Conservation (phyloP, 768 basidiomycete species). For the Lentinula sp. region DNA sequence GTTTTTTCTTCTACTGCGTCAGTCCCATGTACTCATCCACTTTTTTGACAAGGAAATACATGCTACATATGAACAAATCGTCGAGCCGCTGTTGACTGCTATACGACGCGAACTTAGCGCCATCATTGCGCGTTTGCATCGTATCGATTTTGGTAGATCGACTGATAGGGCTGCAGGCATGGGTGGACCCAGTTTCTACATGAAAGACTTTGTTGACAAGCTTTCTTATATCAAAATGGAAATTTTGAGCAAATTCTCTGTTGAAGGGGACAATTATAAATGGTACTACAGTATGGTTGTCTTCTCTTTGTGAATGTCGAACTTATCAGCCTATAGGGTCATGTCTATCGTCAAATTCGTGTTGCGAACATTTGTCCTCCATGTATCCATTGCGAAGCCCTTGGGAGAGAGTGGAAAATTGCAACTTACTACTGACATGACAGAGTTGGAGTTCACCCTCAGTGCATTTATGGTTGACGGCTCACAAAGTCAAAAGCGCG, state of each 20-base stretch:
- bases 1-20: not conserved
- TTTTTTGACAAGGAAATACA: constrained; percentile 37
- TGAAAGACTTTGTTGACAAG: constrained; percentile 90
- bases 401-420: constrained; percentile 91
- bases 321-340: constrained; percentile 33
- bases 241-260: constrained; percentile 59
- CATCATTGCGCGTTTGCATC: constrained; percentile 79
- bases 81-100: constrained; percentile 57
- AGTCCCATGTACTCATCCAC: constrained; percentile 1
- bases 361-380: constrained; percentile 83
- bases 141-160: constrained; percentile 73
- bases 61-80: constrained; percentile 45
- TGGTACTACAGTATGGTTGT: constrained; percentile 58
- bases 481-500: constrained; percentile 45
- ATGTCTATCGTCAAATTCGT: constrained; percentile 68
- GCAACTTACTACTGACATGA: constrained; percentile 94
- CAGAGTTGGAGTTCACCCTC: constrained; percentile 89
- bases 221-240: constrained; percentile 76
- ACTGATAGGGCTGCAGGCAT: constrained; percentile 60
- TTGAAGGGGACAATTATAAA: constrained; percentile 64
- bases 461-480: constrained; percentile 68
- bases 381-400: constrained; percentile 89
- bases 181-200: constrained; percentile 75
- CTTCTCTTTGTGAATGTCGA: not conserved
- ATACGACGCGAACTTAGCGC: constrained; percentile 77